Conservation (phyloP, 2,329 filamentous ascomycete genomes). For the Neonectria sp. region DNA sequence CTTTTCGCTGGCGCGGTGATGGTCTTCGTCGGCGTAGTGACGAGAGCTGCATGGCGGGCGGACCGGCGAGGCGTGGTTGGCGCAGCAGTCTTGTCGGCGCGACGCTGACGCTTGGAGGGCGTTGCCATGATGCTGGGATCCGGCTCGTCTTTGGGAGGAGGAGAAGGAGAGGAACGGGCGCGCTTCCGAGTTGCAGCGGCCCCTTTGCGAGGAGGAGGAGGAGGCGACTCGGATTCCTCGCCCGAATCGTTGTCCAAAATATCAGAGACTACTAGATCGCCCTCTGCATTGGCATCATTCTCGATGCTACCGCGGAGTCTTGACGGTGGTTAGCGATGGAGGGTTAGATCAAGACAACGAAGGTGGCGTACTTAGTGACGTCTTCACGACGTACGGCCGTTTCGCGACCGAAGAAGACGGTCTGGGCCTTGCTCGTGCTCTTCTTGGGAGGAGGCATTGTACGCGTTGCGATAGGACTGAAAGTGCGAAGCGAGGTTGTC, state of each 20-base stretch:
- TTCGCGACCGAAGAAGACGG: constrained; percentile 44
- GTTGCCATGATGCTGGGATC: not conserved
- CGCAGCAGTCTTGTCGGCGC: not conserved
- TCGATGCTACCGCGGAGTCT: constrained; percentile 35
- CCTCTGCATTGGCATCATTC: constrained; percentile 29
- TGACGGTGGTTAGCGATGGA: constrained; percentile 3
- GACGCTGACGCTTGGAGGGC: constrained; percentile 33
- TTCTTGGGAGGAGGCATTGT: constrained; percentile 34
- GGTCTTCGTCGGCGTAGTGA: not conserved
- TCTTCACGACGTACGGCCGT: constrained; percentile 29
- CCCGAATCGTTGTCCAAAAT: constrained; percentile 26
- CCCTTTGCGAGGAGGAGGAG: not conserved
- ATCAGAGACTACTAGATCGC: constrained; percentile 29
- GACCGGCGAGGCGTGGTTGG: constrained; percentile 30
- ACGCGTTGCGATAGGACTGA: not conserved
- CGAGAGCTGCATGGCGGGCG: constrained; percentile 22
- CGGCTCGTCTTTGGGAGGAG: not conserved
- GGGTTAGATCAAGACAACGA: too few relatives aligned
- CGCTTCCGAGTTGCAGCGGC: constrained; percentile 14
- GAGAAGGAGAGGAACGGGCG: constrained; percentile 2
- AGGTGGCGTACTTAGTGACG: constrained; percentile 28
- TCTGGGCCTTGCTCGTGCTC: constrained; percentile 12
- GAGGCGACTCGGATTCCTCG: constrained; percentile 4
- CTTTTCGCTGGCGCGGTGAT: not conserved
- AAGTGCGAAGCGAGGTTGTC: not conserved